phyloP scores from a whole-genome alignment of 2,329 filamentous ascomycete genomes.

The Lecanicillium sp. region DNA sequence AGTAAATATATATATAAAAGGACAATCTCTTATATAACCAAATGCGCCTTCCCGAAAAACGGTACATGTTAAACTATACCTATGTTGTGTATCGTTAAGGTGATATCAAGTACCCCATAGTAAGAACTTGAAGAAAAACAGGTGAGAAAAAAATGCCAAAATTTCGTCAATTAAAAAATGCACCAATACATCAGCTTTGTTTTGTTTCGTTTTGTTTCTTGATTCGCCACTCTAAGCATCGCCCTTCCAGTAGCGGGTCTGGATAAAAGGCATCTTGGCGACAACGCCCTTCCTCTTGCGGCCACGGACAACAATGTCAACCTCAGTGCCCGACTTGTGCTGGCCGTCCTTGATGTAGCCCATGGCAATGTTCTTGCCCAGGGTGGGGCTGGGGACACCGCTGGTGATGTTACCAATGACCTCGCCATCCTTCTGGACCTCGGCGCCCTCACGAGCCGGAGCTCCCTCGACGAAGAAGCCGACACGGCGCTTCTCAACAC shows the following conservation, averaged over 20 bases:
- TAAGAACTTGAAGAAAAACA: not conserved
- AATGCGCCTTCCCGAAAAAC: conserved; percentile 7
- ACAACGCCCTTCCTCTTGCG: conserved; percentile 67
- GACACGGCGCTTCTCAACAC: conserved; percentile 64
- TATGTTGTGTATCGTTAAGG: conserved; percentile 5
- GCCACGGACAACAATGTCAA: conserved; percentile 70
- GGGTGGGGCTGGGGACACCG: conserved; percentile 78
- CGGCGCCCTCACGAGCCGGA: conserved; percentile 80
- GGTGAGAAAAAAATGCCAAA: too few relatives aligned
- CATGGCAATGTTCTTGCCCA: conserved; percentile 93
- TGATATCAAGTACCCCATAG: not conserved
- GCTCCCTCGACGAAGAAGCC: conserved; percentile 78
- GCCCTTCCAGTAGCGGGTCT: conserved; percentile 63
- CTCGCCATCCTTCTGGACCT: conserved; percentile 60
- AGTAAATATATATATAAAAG: too few relatives aligned
- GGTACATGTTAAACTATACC: conserved; percentile 9
- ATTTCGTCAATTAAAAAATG: conserved; percentile 6
- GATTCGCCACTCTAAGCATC: conserved; percentile 6
- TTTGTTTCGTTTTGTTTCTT: not conserved
- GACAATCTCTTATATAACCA: not conserved
- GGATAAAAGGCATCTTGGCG: conserved; percentile 82
- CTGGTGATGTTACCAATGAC: conserved; percentile 77
- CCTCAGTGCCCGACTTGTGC: conserved; percentile 77
- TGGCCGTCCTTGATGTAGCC: conserved; percentile 75
- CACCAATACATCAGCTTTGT: not conserved